Evolutionary conservation across 305 asterid species (phyloP).

Genomic region (Plantago coronopus): DNA sequence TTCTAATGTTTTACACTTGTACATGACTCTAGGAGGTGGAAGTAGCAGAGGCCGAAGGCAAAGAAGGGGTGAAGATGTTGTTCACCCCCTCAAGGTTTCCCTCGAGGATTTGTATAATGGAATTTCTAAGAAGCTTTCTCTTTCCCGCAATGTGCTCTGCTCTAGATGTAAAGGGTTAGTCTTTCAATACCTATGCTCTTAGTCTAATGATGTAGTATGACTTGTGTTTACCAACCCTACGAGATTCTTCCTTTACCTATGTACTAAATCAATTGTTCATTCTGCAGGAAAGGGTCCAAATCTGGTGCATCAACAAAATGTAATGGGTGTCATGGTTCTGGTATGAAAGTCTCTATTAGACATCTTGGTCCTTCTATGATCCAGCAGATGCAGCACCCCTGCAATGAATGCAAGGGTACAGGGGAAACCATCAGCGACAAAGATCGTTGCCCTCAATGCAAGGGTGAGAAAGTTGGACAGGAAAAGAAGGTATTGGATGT

Average conservation of each 20-base stretch:
- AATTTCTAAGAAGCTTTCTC: constrained; percentile 83
- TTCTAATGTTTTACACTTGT: not conserved
- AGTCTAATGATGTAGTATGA: not conserved
- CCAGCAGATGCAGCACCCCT: constrained; percentile 62
- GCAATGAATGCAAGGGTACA: constrained; percentile 60
- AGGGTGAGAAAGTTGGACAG: constrained; percentile 53
- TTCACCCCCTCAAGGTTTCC: constrained; percentile 92
- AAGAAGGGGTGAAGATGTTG: constrained; percentile 92
- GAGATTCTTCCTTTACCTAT: not conserved
- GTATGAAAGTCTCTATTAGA: constrained; percentile 54
- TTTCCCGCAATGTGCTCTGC: constrained; percentile 83
- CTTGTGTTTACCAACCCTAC: not conserved
- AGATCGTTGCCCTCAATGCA: constrained; percentile 55
- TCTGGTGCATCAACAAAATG: constrained; percentile 59
- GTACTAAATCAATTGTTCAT: not conserved
- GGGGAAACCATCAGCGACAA: constrained; percentile 55
- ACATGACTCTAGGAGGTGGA: constrained; percentile 56
- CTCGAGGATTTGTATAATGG: constrained; percentile 84
- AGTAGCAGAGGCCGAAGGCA: constrained; percentile 93
- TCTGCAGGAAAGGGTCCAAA: constrained; percentile 46
- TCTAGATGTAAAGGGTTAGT: constrained; percentile 87
- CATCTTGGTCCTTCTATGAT: constrained; percentile 62
- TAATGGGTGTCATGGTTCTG: constrained; percentile 60
- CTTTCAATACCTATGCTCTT: not conserved
- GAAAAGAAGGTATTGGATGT: constrained; percentile 60